Base-by-base conservation (phyloP, 257 asterid genomes). In the Leonotis leonurus region DNA sequence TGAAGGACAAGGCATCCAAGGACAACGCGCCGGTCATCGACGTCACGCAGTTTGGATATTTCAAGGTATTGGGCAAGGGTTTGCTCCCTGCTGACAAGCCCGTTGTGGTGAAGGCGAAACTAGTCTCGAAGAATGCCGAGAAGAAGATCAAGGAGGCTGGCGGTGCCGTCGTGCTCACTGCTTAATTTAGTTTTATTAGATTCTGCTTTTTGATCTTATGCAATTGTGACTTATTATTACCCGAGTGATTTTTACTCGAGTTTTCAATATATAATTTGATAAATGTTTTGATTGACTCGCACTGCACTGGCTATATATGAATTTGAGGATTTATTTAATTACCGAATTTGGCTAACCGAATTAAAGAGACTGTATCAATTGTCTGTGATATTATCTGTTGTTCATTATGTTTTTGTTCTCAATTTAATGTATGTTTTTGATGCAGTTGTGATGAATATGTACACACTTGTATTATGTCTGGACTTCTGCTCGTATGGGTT, bases 101-200 rank as follows among this genome's bases (percentile, higher is more conserved):
- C 5, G 48, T 62, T 16, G 68, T 62, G 16, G 68, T 62, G 26
- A 62, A 62, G 58, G 68, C 68, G 17, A 62, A 62, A 58, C 68
- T 62, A 3, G 21, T 62, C 6, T 62, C 68, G 25, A 62, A 62
- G 68, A 46, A 46, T 1, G 68, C 58, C 3, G 68, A 62, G 68
- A 62, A 62, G 68, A 62, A 62, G 68, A 62, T 62, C 10, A 46
- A 62, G 67, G 67, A 45, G 56, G 67, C 67, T 30, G 67, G 67
- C 37, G 67, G 67, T n/a, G 67, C 56, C 36, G 67, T 61, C n/a
- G 46, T 61, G 12, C 67, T 61, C 67, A 45, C 67, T 11, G 67
- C 67, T 61, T 61, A 4, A 61, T 54, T 17, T 45, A 16, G 37
- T 24, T 45, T 61, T 16, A 17, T 44, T 61, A 44, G 67, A 44